Base-by-base conservation (phyloP, 495 filamentous ascomycete species). In the Annulohypoxylon nitens region DNA sequence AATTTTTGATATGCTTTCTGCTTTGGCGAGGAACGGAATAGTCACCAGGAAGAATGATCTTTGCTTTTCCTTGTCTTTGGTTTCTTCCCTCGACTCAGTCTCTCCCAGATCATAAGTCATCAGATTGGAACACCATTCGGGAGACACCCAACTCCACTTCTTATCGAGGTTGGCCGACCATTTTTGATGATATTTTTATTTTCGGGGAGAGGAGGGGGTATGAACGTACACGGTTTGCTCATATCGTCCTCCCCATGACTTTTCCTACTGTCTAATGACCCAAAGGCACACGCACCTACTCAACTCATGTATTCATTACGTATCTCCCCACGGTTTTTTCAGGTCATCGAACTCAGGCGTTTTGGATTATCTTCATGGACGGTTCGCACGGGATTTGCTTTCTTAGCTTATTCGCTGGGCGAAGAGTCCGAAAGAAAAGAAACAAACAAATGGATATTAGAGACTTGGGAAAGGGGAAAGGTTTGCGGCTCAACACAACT, bases 41-140 rank as follows among this genome's bases (percentile, higher is more conserved):
- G 67, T 69, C 43, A 71, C 64, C 58, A 61, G 59, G 37, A 53
- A 55, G 16, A 54, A 71, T 74, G 45, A 70, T 63, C 14, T 68
- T 45, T 68, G 69, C 69, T 73, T 68, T 77, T 74, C 58, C 51
- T 78, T 76, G 67, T 76, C 59, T 81, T 77, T 80, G 75, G 66
- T 54, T 82, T 80, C 77, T 79, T 77, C 73, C 75, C 76, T 78
- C 78, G 69, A 64, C 61, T 76, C 73, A 76, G 71, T 63, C 79
- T 77, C 75, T 81, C 80, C 78, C 78, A 68, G 76, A 72, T 62
- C 74, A 77, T 72, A 70, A 37, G 75, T 80, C 79, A 78, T 81
- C 82, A 83, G 81, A 84, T 82, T 85, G 82, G 82, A 78, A 82
- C 66, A 81, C 80, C 83, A 82, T 81, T 83, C 79, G 81, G 83